Conservation (phyloP, 495 filamentous ascomycete genomes). For the Xylaria palmicola region DNA sequence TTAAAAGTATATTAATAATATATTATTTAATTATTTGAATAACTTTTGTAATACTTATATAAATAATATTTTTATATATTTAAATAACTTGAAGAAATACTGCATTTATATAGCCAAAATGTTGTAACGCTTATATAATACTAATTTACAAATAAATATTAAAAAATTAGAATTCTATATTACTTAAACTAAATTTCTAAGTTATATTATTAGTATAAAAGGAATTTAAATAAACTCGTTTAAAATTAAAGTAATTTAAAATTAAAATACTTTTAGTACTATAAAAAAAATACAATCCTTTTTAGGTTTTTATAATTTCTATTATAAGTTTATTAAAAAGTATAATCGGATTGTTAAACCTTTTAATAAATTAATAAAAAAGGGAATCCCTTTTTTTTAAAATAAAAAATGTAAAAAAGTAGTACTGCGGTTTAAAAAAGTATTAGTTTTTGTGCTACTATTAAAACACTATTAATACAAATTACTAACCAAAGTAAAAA, state of each 20-base stretch:
- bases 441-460: not conserved
- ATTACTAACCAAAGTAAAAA: not conserved
- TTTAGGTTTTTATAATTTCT: not conserved
- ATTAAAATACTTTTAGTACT: not conserved
- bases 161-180: not conserved
- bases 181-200: not conserved
- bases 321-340: not conserved
- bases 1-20: not conserved
- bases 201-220: not conserved
- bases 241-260: not conserved
- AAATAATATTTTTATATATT: not conserved
- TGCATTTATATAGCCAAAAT: not conserved
- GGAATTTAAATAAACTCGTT: not conserved
- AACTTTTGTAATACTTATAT: not conserved
- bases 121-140: not conserved
- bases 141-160: not conserved
- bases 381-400: not conserved
- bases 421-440: too few relatives aligned
- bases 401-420: not conserved
- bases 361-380: not conserved
- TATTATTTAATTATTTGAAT: not conserved
- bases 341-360: not conserved
- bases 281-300: not conserved
- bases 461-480: not conserved
- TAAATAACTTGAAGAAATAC: not conserved